Conservation (phyloP, 2,329 filamentous ascomycete species). For the Leptosphaerulina australis region DNA sequence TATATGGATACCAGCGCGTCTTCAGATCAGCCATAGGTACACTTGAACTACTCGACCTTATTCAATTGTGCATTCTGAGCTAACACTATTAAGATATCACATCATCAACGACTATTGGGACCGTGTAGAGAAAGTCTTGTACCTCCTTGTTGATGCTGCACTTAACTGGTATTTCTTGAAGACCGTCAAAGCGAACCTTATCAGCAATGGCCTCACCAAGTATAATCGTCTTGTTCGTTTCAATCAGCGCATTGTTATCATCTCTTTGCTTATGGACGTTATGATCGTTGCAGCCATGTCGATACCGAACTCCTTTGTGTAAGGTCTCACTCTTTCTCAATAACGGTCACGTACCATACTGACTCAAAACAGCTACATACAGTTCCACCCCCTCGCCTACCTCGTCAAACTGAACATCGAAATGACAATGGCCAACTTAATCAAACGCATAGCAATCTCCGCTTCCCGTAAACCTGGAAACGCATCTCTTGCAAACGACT, state of each 20-base stretch:
- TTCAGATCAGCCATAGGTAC: conserved; percentile 39
- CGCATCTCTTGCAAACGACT: conserved; percentile 36
- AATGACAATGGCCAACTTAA: conserved; percentile 60
- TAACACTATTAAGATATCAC: conserved; percentile 31
- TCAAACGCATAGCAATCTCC: conserved; percentile 49
- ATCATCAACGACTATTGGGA: conserved; percentile 50
- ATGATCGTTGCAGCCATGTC: conserved; percentile 57
- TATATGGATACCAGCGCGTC: conserved; percentile 51
- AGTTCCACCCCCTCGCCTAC: conserved; percentile 59
- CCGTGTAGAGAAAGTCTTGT: conserved; percentile 47
- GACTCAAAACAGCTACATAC: conserved; percentile 49
- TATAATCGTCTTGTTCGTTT: conserved; percentile 59
- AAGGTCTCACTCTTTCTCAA: conserved; percentile 13
- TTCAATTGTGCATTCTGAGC: neutral
- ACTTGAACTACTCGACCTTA: conserved; percentile 2
- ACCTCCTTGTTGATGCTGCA: conserved; percentile 45
- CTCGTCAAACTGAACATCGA: conserved; percentile 59
- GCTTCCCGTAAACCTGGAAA: conserved; percentile 38
- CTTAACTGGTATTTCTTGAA: conserved; percentile 51
- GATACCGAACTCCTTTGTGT: conserved; percentile 55
- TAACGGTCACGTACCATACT: neutral
- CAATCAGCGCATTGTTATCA: conserved; percentile 57
- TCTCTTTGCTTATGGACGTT: conserved; percentile 59
- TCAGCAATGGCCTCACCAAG: conserved; percentile 58
- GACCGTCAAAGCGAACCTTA: conserved; percentile 55